A percentile compares a stretch with the other conserved stretches of the same genome.
These are phyloP conservation scores for Tetrahymena borealis DNA, from an alignment of 73 alveolate species.

Conservation along the genomic window DNA sequence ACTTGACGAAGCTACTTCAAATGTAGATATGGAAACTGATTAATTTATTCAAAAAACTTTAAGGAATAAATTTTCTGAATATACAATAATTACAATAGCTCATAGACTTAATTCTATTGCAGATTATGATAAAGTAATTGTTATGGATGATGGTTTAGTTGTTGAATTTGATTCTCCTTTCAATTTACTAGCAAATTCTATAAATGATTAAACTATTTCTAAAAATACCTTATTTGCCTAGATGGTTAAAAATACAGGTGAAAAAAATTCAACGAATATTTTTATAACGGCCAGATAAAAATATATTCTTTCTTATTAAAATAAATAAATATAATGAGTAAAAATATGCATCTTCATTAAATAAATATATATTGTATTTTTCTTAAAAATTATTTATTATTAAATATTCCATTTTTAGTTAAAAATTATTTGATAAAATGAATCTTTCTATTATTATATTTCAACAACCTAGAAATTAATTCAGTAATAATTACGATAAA, in stretches of 20 bases:
- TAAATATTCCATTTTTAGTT: too few relatives aligned
- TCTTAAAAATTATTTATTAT: too few relatives aligned
- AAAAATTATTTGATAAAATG: too few relatives aligned
- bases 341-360: not conserved
- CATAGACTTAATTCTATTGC: conserved; percentile 27
- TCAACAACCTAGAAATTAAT: too few relatives aligned
- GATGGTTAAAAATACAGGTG: conserved; percentile 27
- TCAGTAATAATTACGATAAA: too few relatives aligned
- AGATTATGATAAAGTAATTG: not conserved
- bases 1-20: conserved; percentile 65
- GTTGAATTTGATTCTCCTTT: conserved; percentile 19
- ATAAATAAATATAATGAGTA: too few relatives aligned
- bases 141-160: conserved; percentile 17
- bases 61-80: conserved; percentile 24
- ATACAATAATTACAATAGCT: conserved; percentile 44
- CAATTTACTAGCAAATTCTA: conserved; percentile 24
- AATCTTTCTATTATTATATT: too few relatives aligned
- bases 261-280: conserved; percentile 6
- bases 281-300: conserved; percentile 17
- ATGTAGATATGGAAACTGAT: conserved; percentile 59
- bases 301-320: not conserved
- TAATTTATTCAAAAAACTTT: conserved; percentile 46
- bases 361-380: too few relatives aligned
- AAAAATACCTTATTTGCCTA: conserved; percentile 19
- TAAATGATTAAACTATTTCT: not conserved